These are phyloP conservation scores for Ustilago bromivora DNA, from an alignment of 1,284 basidiomycete genomes.

Conservation along the genomic window DNA sequence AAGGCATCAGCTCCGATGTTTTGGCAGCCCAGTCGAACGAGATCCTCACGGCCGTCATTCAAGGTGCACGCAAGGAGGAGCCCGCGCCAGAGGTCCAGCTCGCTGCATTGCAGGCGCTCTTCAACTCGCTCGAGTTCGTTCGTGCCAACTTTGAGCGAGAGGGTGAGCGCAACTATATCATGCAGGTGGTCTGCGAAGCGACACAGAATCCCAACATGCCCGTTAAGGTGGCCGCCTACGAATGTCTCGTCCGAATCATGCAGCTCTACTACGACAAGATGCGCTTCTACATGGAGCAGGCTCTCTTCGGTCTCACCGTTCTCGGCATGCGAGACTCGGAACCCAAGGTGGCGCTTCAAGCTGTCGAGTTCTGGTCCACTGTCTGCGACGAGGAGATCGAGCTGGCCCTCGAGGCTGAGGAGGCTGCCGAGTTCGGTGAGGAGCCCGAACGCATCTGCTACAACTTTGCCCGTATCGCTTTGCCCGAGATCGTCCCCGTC, in stretches of 20 bases:
- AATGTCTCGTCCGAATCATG: slow-evolving; percentile 97
- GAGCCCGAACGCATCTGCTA: slow-evolving; percentile 87
- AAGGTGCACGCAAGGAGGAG: slow-evolving; percentile 96
- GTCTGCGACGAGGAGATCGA: slow-evolving; percentile 98
- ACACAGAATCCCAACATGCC: slow-evolving; percentile 89
- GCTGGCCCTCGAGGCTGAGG: slow-evolving; percentile 88
- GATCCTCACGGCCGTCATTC: slow-evolving; percentile 97
- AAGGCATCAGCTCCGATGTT: slow-evolving; percentile 82
- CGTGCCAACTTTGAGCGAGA: slow-evolving; percentile 89
- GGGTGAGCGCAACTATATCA: slow-evolving; percentile 98
- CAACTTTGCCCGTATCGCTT: slow-evolving; percentile 91
- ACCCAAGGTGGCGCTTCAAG: slow-evolving; percentile 91
- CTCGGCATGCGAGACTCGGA: slow-evolving; percentile 96
- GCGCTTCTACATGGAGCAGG: slow-evolving; percentile 99
- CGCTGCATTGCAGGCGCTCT: slow-evolving; percentile 92
- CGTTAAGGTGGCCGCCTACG: slow-evolving; percentile 75
- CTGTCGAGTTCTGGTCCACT: slow-evolving; percentile 99
- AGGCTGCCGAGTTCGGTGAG: slow-evolving; percentile 93
- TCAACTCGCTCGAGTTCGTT: slow-evolving; percentile 97
- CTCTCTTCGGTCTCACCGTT: slow-evolving; percentile 96
- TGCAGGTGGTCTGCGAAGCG: slow-evolving; percentile 99
- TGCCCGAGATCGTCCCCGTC: slow-evolving; percentile 94
- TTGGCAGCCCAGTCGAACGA: slow-evolving; percentile 91
- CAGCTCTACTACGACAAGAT: slow-evolving; percentile 99
- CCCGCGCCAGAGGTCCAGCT: slow-evolving; percentile 86